A percentile compares a stretch with the other conserved stretches of the same genome.
Evolutionary conservation across 2,329 filamentous ascomycete species (phyloP).

Genomic region (Arthroderma sp.): DNA sequence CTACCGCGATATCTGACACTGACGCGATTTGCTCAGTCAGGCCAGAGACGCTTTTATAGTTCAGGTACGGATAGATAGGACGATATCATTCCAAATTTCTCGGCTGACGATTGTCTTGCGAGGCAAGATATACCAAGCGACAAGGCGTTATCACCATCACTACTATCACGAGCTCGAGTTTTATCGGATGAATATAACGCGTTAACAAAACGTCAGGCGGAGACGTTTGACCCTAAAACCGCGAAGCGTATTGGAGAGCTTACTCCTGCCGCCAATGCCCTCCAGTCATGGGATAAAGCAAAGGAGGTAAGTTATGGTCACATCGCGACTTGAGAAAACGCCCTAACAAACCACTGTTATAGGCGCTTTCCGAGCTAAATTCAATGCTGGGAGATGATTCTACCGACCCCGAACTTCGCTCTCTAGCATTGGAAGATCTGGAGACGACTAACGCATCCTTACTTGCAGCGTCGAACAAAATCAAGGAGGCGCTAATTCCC

Average conservation of each 20-base stretch:
- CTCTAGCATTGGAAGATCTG: conserved; percentile 56
- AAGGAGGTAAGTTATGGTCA: conserved; percentile 33
- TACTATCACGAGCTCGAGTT: conserved; percentile 43
- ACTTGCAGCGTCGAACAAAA: conserved; percentile 47
- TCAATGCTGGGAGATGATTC: conserved; percentile 57
- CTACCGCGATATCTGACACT: conserved; percentile 22
- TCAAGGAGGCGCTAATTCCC: conserved; percentile 70
- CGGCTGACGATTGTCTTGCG: not conserved
- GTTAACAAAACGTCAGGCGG: conserved; percentile 39
- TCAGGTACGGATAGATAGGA: conserved; percentile 16
- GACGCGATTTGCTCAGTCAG: conserved; percentile 18
- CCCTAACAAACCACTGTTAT: conserved; percentile 10
- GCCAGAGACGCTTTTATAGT: conserved; percentile 15
- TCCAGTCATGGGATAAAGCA: conserved; percentile 46
- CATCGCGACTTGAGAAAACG: not conserved
- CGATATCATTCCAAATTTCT: not conserved
- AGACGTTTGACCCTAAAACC: conserved; percentile 41
- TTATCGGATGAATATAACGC: conserved; percentile 42
- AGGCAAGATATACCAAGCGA: not conserved
- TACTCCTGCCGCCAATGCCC: conserved; percentile 36
- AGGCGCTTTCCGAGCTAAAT: conserved; percentile 55
- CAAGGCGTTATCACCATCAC: conserved; percentile 36
- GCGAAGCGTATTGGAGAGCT: conserved; percentile 48
- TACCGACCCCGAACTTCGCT: conserved; percentile 46
- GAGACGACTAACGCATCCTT: conserved; percentile 50